These are phyloP conservation scores for Claviceps paspali DNA, from an alignment of 2,329 filamentous ascomycete species.

Conservation along the genomic window DNA sequence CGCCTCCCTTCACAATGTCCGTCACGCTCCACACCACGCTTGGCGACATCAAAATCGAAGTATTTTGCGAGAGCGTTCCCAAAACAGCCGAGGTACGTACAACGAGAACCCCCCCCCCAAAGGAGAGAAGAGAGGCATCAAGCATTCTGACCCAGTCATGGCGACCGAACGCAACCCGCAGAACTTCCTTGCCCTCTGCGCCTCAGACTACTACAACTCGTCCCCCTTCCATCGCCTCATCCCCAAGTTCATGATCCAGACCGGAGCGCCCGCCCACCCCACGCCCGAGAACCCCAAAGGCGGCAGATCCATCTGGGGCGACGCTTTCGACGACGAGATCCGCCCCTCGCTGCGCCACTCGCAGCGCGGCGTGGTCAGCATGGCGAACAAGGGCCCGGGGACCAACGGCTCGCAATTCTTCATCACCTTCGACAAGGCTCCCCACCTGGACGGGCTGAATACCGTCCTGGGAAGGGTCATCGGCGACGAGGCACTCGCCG, in stretches of 20 bases:
- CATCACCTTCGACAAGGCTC: constrained; percentile 59
- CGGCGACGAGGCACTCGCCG: constrained; percentile 47
- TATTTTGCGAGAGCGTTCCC: constrained; percentile 90
- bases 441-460: constrained; percentile 71
- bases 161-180: constrained; percentile 23
- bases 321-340: constrained; percentile 68
- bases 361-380: constrained; percentile 54
- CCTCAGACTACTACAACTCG: constrained; percentile 58
- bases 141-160: no score
- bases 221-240: constrained; percentile 72
- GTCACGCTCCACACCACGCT: constrained; percentile 71
- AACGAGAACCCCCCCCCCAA: no score
- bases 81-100: constrained; percentile 65
- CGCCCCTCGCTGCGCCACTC: constrained; percentile 53
- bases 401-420: constrained; percentile 76
- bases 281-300: constrained; percentile 48
- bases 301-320: constrained; percentile 59
- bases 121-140: no score
- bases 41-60: constrained; percentile 85
- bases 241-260: constrained; percentile 67
- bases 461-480: constrained; percentile 68
- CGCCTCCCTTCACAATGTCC: no score
- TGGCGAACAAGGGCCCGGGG: constrained; percentile 62
- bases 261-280: constrained; percentile 45
- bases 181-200: constrained; percentile 82